A percentile compares a stretch with the other conserved stretches of the same genome.
Evolutionary conservation across 2,329 filamentous ascomycete species (phyloP).

Genomic region (Knufia fluminis): DNA sequence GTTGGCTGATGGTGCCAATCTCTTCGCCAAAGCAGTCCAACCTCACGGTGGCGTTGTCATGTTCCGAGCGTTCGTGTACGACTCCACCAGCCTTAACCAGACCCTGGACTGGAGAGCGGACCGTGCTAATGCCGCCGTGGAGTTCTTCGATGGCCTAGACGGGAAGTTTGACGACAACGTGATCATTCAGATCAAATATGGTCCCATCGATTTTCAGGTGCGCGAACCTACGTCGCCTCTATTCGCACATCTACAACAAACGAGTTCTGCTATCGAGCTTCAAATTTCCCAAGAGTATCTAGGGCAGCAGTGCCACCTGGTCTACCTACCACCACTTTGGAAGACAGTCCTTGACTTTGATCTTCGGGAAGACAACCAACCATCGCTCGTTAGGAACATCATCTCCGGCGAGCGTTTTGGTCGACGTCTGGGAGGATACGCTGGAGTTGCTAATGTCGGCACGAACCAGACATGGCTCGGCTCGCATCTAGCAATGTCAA

Average conservation of each 20-base stretch:
- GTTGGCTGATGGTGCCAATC: constrained; percentile 56
- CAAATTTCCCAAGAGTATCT: constrained; percentile 62
- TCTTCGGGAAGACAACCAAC: constrained; percentile 48
- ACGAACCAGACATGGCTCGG: constrained; percentile 60
- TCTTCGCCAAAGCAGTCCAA: constrained; percentile 53
- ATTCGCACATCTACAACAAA: constrained; percentile 45
- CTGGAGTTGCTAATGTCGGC: constrained; percentile 59
- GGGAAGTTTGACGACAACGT: constrained; percentile 61
- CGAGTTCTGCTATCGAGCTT: constrained; percentile 51
- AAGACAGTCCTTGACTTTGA: constrained; percentile 60
- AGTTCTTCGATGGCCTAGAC: constrained; percentile 58
- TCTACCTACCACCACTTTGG: constrained; percentile 62
- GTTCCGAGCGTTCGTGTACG: constrained; percentile 65
- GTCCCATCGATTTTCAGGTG: constrained; percentile 66
- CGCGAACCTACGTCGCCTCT: constrained; percentile 58
- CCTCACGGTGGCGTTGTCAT: constrained; percentile 55
- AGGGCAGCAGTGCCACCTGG: constrained; percentile 59
- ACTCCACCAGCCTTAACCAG: constrained; percentile 45
- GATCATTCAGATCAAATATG: constrained; percentile 64
- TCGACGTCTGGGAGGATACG: constrained; percentile 50
- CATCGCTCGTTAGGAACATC: constrained; percentile 51
- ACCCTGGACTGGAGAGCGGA: constrained; percentile 53
- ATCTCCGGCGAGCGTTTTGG: constrained; percentile 52
- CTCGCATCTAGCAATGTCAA: constrained; percentile 60
- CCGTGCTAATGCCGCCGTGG: constrained; percentile 59